Percentiles rank a stretch among this genome's conserved stretches.
These are phyloP conservation scores for Evernia prunastri DNA, from an alignment of 495 filamentous ascomycete species.

Conservation along the genomic window DNA sequence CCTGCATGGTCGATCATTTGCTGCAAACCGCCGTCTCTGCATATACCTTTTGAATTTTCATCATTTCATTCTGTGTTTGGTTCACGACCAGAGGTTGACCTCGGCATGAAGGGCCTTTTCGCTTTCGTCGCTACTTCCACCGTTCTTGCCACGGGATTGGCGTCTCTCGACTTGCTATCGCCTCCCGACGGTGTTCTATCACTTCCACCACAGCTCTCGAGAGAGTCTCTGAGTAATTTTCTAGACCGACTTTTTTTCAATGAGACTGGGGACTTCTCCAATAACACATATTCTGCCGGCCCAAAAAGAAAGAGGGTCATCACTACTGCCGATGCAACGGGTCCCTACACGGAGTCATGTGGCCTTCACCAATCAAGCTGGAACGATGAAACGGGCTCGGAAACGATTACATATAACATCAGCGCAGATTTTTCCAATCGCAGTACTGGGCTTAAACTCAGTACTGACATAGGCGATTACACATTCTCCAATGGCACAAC, in stretches of 20 bases:
- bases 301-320: neutral
- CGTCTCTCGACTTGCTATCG: neutral
- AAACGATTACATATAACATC: conserved; percentile 10
- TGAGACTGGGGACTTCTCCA: neutral
- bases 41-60: neutral
- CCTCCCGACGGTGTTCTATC: neutral
- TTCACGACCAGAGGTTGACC: neutral
- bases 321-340: neutral
- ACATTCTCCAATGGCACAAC: conserved; percentile 18
- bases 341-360: neutral
- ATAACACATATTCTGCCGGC: neutral
- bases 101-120: neutral
- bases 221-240: neutral
- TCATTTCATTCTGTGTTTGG: neutral
- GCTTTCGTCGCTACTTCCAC: neutral
- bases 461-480: conserved; percentile 11
- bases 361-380: conserved; percentile 13
- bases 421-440: conserved; percentile 15
- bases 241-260: neutral
- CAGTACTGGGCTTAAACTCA: conserved; percentile 2
- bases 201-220: neutral
- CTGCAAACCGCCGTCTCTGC: neutral
- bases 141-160: neutral
- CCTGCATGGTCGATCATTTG: neutral
- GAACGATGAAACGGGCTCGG: conserved; percentile 6